Base-by-base conservation (phyloP, 2,329 filamentous ascomycete species). In the Ophioceras dolichostomum region DNA sequence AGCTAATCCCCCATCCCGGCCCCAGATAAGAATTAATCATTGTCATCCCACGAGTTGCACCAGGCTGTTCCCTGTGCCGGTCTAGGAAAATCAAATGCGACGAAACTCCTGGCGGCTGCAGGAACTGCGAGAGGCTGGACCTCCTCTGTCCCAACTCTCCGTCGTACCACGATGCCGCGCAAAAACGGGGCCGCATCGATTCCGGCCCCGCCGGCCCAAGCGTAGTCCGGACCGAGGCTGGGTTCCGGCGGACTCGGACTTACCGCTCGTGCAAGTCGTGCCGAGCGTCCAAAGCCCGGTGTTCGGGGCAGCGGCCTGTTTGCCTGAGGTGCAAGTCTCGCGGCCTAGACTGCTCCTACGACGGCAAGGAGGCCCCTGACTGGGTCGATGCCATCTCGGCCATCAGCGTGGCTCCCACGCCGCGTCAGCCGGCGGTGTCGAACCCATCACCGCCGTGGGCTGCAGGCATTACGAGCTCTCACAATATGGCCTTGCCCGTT, bases 191-290 rank as follows among this genome's bases (percentile, higher is more conserved):
- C 34, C 28, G 19, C 26, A 30, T n/a, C n/a, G n/a, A n/a, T n/a
- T n/a, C n/a, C n/a, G n/a, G n/a, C n/a, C n/a, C n/a, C n/a, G n/a
- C n/a, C n/a, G n/a, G n/a, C n/a, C n/a, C n/a, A n/a, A n/a, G n/a
- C 18, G 16, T 36, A 12, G 9, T 12, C 12, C 41, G 37, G 4
- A 42, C 44, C 4, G 40, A 39, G 28, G 38, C 41, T 1, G 39
- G 43, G 12, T 34, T 42, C 19, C 32, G 33, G 24, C 32, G 42
- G n/a, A 40, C 41, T 6, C 33, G 44, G 14, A 45, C 43, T 2
- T 46, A 43, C 22, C 37, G 44, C 5, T 45, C 44, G 12, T 46
- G 44, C 32, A 16, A 35, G 29, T 18, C 18, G 8, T 46, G 44
- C 28, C 40, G 43, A 5, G 24, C 32, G 2, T 43, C 44, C 22